phyloP scores from a whole-genome alignment of 495 filamentous ascomycete species.

The Melanomma pulvis-pyrius region DNA sequence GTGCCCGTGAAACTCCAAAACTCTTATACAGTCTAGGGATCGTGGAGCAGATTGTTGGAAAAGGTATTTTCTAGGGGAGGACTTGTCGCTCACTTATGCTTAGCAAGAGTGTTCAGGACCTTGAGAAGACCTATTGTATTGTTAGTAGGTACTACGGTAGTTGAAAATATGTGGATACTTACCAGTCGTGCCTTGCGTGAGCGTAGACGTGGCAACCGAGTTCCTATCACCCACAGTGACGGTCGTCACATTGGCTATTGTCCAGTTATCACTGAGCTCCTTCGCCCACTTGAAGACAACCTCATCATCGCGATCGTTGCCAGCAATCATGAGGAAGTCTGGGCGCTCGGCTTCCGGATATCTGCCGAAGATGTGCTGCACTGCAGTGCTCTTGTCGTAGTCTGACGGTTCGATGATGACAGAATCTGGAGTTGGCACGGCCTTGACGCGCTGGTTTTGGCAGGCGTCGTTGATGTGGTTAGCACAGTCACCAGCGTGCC shows the following conservation, averaged over 20 bases:
- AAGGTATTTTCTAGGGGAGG: too few relatives aligned
- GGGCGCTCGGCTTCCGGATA: conserved; percentile 53
- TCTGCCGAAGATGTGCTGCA: conserved; percentile 66
- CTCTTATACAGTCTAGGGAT: not conserved
- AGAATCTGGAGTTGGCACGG: conserved; percentile 74
- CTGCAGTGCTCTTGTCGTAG: conserved; percentile 83
- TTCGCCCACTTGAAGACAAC: conserved; percentile 94
- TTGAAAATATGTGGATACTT: conserved; percentile 34
- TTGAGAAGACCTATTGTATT: conserved; percentile 18
- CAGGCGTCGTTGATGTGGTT: conserved; percentile 93
- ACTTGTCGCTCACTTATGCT: not conserved
- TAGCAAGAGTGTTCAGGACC: conserved; percentile 6
- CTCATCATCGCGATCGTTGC: conserved; percentile 89
- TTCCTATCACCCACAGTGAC: conserved; percentile 82
- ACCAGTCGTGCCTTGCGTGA: conserved; percentile 91
- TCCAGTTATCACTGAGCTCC: conserved; percentile 57
- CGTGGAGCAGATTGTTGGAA: not conserved
- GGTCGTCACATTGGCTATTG: conserved; percentile 70
- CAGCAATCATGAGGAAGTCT: conserved; percentile 83
- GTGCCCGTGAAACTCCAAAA: not conserved
- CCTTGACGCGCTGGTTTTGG: conserved; percentile 77
- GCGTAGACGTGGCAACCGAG: conserved; percentile 80
- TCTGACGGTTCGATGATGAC: conserved; percentile 78
- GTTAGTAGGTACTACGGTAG: not conserved
- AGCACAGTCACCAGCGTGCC: conserved; percentile 82